A percentile compares a stretch with the other conserved stretches of the same genome.
phyloP scores from a whole-genome alignment of 306 rosid species.

The Astragalus glycyphyllos region DNA sequence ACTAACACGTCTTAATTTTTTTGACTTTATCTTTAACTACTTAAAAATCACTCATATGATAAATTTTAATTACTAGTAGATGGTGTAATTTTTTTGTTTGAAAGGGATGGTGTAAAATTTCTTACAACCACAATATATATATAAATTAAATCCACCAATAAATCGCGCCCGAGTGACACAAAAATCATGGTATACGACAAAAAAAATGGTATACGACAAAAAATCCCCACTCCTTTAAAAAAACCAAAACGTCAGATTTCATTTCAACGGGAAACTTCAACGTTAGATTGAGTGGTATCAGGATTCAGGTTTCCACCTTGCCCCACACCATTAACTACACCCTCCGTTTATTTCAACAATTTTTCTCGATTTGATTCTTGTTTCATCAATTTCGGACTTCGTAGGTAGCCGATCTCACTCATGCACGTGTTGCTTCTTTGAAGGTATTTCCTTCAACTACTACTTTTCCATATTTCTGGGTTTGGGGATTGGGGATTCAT shows the following conservation, averaged over 20 bases:
- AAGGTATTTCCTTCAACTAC: conserved; percentile 1
- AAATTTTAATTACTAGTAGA: too few relatives aligned
- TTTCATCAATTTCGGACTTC: neutral
- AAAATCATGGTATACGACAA: neutral
- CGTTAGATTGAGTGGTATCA: neutral
- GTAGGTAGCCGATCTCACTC: neutral
- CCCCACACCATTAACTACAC: neutral
- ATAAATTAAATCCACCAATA: too few relatives aligned
- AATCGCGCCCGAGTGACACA: too few relatives aligned
- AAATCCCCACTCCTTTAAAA: neutral
- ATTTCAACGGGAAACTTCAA: neutral
- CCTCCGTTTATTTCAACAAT: neutral
- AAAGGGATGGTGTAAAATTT: too few relatives aligned
- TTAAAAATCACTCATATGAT: too few relatives aligned
- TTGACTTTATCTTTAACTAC: too few relatives aligned
- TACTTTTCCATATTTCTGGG: neutral
- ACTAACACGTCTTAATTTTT: too few relatives aligned
- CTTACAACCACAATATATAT: too few relatives aligned
- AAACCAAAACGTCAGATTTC: neutral
- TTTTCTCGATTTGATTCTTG: neutral
- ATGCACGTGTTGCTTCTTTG: neutral
- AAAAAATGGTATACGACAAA: too few relatives aligned
- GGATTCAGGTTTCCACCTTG: neutral
- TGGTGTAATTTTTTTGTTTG: too few relatives aligned
- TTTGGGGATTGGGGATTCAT: neutral